Evolutionary conservation across 225 moss, liverwort and hornwort genomes (phyloP).

Genomic region (Sphagnum contortum): DNA sequence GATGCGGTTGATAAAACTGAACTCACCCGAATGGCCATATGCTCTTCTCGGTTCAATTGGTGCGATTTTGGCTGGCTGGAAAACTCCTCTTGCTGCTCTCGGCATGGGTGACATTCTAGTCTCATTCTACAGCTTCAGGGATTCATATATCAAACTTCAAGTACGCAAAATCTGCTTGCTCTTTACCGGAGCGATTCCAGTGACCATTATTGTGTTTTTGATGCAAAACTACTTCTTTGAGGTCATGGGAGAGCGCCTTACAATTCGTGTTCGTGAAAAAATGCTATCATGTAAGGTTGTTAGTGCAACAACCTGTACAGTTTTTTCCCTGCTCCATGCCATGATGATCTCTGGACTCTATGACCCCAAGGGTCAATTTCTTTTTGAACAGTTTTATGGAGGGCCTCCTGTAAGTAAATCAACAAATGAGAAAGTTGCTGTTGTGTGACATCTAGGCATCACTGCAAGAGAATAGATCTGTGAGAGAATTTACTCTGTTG

Average conservation of each 20-base stretch:
- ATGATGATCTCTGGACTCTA: no score
- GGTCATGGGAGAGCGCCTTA: constrained; percentile 50
- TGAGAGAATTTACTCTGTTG: no score
- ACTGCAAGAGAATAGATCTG: no score
- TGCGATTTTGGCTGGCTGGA: constrained; percentile 48
- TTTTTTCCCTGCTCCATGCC: no score
- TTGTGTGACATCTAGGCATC: no score
- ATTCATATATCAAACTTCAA: constrained; percentile 36
- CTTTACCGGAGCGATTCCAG: constrained; percentile 41
- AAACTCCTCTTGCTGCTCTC: constrained; percentile 44
- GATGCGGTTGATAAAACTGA: constrained; percentile 26
- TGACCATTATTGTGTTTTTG: constrained; percentile 40
- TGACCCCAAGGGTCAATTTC: no score
- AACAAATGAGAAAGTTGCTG: no score
- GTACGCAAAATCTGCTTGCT: constrained; percentile 48
- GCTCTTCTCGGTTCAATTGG: constrained; percentile 47
- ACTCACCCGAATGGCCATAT: constrained; percentile 46
- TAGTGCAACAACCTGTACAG: no score
- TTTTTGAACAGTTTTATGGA: no score
- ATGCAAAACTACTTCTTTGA: constrained; percentile 62
- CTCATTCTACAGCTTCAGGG: constrained; percentile 46
- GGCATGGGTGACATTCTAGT: constrained; percentile 55
- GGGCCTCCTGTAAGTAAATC: no score
- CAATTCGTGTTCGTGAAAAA: constrained; percentile 43
- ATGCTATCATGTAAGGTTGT: constrained; percentile 41